These are phyloP conservation scores for Ophiostoma quercus DNA, from an alignment of 2,329 filamentous ascomycete genomes.

Conservation along the genomic window DNA sequence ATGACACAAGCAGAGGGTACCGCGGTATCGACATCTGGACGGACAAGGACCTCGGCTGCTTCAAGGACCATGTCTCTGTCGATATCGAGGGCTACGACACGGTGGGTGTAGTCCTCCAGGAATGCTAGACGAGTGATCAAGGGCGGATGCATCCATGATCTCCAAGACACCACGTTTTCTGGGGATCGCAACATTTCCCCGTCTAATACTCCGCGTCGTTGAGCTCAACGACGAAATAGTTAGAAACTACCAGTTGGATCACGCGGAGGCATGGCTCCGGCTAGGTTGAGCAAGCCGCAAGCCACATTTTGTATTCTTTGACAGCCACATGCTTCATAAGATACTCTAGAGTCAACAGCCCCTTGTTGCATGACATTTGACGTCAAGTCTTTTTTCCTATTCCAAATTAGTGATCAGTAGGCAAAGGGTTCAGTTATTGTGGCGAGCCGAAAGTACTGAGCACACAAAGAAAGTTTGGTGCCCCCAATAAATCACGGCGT, in stretches of 20 bases:
- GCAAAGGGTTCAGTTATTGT: neutral
- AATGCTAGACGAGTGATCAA: neutral
- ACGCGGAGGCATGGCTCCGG: neutral
- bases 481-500: neutral
- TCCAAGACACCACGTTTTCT: neutral
- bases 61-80: constrained; percentile 31
- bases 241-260: too few species aligned
- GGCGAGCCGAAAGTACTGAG: neutral
- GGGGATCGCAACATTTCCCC: neutral
- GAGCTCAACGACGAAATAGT: too few species aligned
- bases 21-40: constrained; percentile 45
- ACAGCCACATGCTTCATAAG: neutral
- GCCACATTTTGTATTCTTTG: neutral
- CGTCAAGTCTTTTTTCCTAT: neutral
- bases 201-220: neutral
- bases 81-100: constrained; percentile 37
- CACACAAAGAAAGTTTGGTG: neutral
- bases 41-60: constrained; percentile 37
- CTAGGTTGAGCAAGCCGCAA: neutral
- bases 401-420: neutral
- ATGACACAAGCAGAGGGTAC: constrained; percentile 31
- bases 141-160: too few species aligned
- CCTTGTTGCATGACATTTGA: neutral
- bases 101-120: constrained; percentile 28
- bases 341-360: neutral